phyloP scores from a whole-genome alignment of 2,329 filamentous ascomycete species.

The Lachnellula willkommii region DNA sequence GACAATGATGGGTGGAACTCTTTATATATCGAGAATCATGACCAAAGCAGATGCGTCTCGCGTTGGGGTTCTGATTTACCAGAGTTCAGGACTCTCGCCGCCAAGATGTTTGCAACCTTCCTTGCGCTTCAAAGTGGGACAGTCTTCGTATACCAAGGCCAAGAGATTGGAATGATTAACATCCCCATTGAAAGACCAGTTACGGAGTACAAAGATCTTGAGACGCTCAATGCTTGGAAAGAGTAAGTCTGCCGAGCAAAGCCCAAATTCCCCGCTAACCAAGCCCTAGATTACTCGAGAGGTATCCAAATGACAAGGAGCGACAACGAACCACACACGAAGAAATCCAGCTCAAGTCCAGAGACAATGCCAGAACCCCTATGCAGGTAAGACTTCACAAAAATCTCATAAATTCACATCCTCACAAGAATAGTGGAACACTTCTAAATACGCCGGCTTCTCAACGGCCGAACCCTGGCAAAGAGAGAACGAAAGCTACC shows the following conservation, averaged over 20 bases:
- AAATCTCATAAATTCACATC: not conserved
- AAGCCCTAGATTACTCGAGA: constrained; percentile 29
- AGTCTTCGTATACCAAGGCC: constrained; percentile 55
- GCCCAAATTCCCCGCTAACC: no score
- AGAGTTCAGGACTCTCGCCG: constrained; percentile 37
- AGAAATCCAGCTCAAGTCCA: constrained; percentile 52
- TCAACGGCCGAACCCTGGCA: constrained; percentile 61
- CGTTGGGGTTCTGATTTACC: constrained; percentile 41
- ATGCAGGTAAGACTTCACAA: constrained; percentile 40
- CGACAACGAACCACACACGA: constrained; percentile 36
- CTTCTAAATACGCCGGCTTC: constrained; percentile 58
- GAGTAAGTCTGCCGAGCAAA: constrained; percentile 14
- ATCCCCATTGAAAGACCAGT: constrained; percentile 53
- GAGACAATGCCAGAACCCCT: constrained; percentile 67
- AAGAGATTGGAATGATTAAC: constrained; percentile 56
- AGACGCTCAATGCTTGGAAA: constrained; percentile 49
- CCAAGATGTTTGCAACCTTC: constrained; percentile 51
- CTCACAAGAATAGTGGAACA: constrained; percentile 49
- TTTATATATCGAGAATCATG: constrained; percentile 54
- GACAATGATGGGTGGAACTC: constrained; percentile 52
- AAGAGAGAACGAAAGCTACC: constrained; percentile 59
- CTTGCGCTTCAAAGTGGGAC: constrained; percentile 48
- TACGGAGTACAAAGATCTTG: constrained; percentile 64
- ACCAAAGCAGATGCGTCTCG: constrained; percentile 47
- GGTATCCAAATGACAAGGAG: constrained; percentile 34